phyloP scores from a whole-genome alignment of 169 alveolate species.

The Babesia bigemina region DNA sequence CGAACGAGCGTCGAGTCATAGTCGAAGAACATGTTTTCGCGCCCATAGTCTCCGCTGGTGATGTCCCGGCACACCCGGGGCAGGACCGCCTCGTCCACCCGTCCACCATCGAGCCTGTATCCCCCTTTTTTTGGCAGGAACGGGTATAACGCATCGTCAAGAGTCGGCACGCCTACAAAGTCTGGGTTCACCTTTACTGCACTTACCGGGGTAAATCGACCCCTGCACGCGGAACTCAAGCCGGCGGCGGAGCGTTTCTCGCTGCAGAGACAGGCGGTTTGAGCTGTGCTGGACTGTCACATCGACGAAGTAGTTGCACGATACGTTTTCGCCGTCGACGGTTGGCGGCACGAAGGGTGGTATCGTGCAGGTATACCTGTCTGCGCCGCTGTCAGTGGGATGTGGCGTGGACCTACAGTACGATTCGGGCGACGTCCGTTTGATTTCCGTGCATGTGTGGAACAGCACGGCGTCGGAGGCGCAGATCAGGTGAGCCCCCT shows the following conservation, averaged over 20 bases:
- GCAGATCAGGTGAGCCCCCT: conserved; percentile 39
- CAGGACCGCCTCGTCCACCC: conserved; percentile 13
- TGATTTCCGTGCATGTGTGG: conserved; percentile 37
- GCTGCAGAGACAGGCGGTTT: background rate
- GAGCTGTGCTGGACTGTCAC: conserved; percentile 48
- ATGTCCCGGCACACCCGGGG: conserved; percentile 5
- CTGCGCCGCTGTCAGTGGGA: background rate
- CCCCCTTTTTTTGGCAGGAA: conserved; percentile 52
- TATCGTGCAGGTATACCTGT: conserved; percentile 43
- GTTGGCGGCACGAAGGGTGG: conserved; percentile 70
- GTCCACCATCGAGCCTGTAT: conserved; percentile 16
- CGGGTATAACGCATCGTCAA: conserved; percentile 44
- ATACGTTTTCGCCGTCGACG: conserved; percentile 38
- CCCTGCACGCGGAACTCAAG: conserved; percentile 53
- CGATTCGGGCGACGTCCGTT: conserved; percentile 14
- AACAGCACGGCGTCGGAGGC: conserved; percentile 53
- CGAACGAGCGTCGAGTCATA: conserved; percentile 28
- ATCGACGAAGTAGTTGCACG: conserved; percentile 55
- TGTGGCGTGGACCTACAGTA: conserved; percentile 38
- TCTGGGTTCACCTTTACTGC: no score
- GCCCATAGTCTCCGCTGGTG: conserved; percentile 1
- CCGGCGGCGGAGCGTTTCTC: conserved; percentile 17
- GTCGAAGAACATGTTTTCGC: conserved; percentile 32
- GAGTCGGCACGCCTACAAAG: conserved; percentile 45
- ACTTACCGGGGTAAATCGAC: conserved; percentile 56